These are phyloP conservation scores for Fonsecaea erecta DNA, from an alignment of 2,329 filamentous ascomycete species.

Conservation along the genomic window DNA sequence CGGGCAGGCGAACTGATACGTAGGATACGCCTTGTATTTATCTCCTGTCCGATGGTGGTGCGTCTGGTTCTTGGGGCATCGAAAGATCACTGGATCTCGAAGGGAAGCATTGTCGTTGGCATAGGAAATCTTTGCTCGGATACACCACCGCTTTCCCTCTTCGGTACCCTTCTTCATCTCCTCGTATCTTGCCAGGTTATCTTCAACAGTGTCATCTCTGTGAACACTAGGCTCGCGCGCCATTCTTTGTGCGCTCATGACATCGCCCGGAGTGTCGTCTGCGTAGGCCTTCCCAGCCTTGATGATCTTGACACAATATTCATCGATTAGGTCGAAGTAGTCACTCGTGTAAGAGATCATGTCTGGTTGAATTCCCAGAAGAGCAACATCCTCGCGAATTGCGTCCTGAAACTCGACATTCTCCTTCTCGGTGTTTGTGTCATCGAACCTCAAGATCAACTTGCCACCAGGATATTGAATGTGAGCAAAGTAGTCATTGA, in stretches of 20 bases:
- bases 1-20: slow-evolving; percentile 69
- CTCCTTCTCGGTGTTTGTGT: slow-evolving; percentile 97
- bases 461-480: slow-evolving; percentile 61
- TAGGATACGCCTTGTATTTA: slow-evolving; percentile 70
- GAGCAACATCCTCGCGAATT: slow-evolving; percentile 85
- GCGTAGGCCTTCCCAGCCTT: slow-evolving; percentile 87
- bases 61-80: slow-evolving; percentile 70
- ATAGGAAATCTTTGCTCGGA: slow-evolving; percentile 89
- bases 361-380: slow-evolving; percentile 92
- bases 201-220: slow-evolving; percentile 77
- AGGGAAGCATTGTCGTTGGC: slow-evolving; percentile 95
- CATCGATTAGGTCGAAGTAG: slow-evolving; percentile 91
- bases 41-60: slow-evolving; percentile 67
- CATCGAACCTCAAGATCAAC: slow-evolving; percentile 89
- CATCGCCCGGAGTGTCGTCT: slow-evolving; percentile 89
- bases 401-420: slow-evolving; percentile 95
- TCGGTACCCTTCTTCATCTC: slow-evolving; percentile 89
- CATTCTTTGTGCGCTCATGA: slow-evolving; percentile 83
- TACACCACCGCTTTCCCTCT: slow-evolving; percentile 83
- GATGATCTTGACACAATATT: slow-evolving; percentile 82
- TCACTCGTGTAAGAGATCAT: slow-evolving; percentile 88
- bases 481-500: slow-evolving; percentile 44
- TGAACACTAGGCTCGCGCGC: slow-evolving; percentile 80
- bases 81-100: slow-evolving; percentile 95
- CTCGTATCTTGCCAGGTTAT: slow-evolving; percentile 83